A percentile compares a stretch with the other conserved stretches of the same genome.
Evolutionary conservation across 2,329 filamentous ascomycete genomes (phyloP).

Genomic region (Westerdykella ornata): DNA sequence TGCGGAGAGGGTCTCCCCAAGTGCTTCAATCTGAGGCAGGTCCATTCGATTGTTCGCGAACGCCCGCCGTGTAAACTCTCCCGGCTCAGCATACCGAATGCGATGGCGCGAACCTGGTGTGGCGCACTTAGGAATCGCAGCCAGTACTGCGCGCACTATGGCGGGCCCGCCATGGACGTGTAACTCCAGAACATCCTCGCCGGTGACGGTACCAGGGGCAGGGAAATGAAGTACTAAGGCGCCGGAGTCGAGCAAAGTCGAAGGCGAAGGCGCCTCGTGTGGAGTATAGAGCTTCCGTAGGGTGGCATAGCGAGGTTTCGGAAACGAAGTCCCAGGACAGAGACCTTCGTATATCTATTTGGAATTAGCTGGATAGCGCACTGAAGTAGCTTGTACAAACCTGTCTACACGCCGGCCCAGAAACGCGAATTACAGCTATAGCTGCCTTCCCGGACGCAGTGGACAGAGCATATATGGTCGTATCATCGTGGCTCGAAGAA

Average conservation of each 20-base stretch:
- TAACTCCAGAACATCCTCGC: slow-evolving; percentile 85
- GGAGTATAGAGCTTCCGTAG: slow-evolving; percentile 69
- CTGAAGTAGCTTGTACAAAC: slow-evolving; percentile 38
- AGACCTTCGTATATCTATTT: slow-evolving; percentile 57
- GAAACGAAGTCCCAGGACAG: slow-evolving; percentile 50
- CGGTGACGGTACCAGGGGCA: slow-evolving; percentile 73
- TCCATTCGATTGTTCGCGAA: slow-evolving; percentile 83
- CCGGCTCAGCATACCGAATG: slow-evolving; percentile 85
- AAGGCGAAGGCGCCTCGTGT: slow-evolving; percentile 29
- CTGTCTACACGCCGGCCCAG: slow-evolving; percentile 66
- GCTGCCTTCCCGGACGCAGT: slow-evolving; percentile 79
- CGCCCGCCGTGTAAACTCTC: slow-evolving; percentile 88
- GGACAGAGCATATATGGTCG: slow-evolving; percentile 86
- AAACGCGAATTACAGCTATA: slow-evolving; percentile 84
- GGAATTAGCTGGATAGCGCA: not conserved
- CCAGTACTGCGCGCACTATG: slow-evolving; percentile 77
- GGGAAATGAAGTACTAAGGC: slow-evolving; percentile 81
- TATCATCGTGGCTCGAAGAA: slow-evolving; percentile 12
- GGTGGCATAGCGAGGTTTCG: slow-evolving; percentile 58
- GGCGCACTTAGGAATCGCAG: slow-evolving; percentile 59
- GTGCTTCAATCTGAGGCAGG: slow-evolving; percentile 69
- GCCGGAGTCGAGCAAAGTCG: slow-evolving; percentile 61
- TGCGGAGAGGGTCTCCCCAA: slow-evolving; percentile 55
- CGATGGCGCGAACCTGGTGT: slow-evolving; percentile 11
- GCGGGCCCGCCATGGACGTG: slow-evolving; percentile 92